phyloP scores from a whole-genome alignment of 192 early-diverging fungal species.

The Thoreauomyces humboldtii region DNA sequence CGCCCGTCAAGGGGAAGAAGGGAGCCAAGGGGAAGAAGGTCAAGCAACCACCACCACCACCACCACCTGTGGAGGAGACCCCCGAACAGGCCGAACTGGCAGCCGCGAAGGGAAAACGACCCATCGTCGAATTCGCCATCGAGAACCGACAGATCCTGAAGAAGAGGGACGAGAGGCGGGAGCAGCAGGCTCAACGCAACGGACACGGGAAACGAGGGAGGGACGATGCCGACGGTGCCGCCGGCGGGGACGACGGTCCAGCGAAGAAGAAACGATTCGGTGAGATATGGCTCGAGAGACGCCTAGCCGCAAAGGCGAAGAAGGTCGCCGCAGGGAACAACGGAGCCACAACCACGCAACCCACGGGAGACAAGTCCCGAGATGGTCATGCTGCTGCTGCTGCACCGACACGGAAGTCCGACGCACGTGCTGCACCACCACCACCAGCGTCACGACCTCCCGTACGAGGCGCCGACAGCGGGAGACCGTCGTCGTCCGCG shows the following conservation, averaged over 20 bases:
- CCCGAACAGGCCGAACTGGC: neutral
- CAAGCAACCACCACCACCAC: no score
- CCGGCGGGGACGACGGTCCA: conserved; percentile 8
- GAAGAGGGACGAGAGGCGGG: conserved; percentile 54
- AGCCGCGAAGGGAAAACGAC: conserved; percentile 43
- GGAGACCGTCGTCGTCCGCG: no score
- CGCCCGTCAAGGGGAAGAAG: conserved; percentile 9
- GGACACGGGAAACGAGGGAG: conserved; percentile 13
- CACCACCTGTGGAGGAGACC: no score
- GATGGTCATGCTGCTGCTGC: neutral
- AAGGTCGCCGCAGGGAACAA: no score
- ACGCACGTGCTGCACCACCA: no score
- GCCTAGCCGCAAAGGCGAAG: conserved; percentile 15
- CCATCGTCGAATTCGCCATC: conserved; percentile 89
- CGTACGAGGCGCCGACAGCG: neutral
- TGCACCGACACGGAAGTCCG: neutral
- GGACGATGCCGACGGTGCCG: conserved; percentile 16
- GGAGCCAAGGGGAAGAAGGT: neutral
- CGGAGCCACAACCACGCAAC: no score
- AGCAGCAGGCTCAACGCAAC: conserved; percentile 7
- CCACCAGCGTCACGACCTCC: neutral
- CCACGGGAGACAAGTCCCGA: neutral
- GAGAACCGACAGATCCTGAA: conserved; percentile 83
- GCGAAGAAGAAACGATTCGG: conserved; percentile 28
- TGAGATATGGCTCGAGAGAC: conserved; percentile 23